Base-by-base conservation (phyloP, 129 eudicot species). In the Arctium lappa region DNA sequence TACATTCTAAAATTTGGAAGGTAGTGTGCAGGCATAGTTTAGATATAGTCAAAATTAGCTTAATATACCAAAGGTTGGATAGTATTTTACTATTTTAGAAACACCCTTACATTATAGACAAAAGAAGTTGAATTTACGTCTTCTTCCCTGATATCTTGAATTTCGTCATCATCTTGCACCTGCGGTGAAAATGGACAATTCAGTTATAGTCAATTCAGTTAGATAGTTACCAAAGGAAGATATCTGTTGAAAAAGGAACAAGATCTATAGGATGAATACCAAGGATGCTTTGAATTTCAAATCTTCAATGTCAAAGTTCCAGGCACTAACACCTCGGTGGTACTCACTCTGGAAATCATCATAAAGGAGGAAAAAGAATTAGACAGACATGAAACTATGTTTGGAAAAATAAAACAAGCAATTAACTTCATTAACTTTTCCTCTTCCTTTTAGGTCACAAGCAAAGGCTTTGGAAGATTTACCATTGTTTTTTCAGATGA, bases 291-390 rank as follows among this genome's bases (percentile, higher is more conserved):
- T 95, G 77, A 88, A 84, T 87, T 95, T 95, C 68, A 95, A 88
- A 89, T 95, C 99, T 86, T 93, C 94, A 80, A 95, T 32, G 79
- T 95, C 97, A 81, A 95, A 95, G 90, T 95, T 95, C 99, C 99
- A 95, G 33, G 97, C 98, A 88, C 99, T 95, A 32, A 95, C 99
- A 83, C 99, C 99, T 90, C 98, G 91, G 83, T 95, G 94, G 86
- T 95, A 95, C 91, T 93, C 98, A 71, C 94, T 95, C 99, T 95
- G 97, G 62, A 73, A 22, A 46, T 73, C 76, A 84, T 65, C 82
- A 32, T 79, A 36, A 73, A 31, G 3, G 38, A 36, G 1, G 2
- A 13, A 53, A 60, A 78, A 53, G 11, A 72, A 68, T 76, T 72
- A 76, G 46, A 66, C 31, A 77, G 10, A 31, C 16, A 75, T 68